Base-by-base conservation (phyloP, 768 basidiomycete genomes). In the Tricholoma furcatifolium region DNA sequence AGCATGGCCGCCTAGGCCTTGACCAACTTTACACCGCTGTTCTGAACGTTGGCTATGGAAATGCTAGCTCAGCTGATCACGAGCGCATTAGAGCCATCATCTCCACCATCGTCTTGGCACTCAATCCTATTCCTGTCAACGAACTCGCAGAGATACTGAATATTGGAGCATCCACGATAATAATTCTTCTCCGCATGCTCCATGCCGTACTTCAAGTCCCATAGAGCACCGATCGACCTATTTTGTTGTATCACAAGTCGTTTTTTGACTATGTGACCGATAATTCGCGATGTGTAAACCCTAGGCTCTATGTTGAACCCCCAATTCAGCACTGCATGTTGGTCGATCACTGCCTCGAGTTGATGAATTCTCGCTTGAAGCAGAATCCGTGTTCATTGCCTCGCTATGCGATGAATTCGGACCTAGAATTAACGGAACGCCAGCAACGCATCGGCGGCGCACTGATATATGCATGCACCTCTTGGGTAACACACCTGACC, bases 151-250 rank as follows among this genome's bases (percentile, higher is more conserved):
- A 7, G 9, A 15, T 52, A 5, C 43, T 52, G 15, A n/a, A n/a
- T 1, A 7, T 36, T 4, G 17, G 14, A 9, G 14, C 12, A 12
- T 14, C 34, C 1, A 21, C 43, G 15, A 43, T 52, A 8, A 10
- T 4, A 12, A 17, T 21, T 21, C 20, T 41, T 17, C 3, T 46
- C 17, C 43, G 21, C 18, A n/a, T 20, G 6, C 43, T 44, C 6
- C 50, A 51, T 23, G 39, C 50, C 9, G 34, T 51, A 15, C 18
- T 51, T 20, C 35, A 21, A 5, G 30, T 50, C 17, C 51, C 35
- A 12, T 14, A 35, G 15, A 18, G 30, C 7, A 14, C 17, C 14
- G 7, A 2, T 1, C 10, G 27, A 8, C 10, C 43, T n/a, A 15
- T 46, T 4, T 18, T 18, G 31, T 12, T 36, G 32, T 36, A 31